Base-by-base conservation (phyloP, 2,329 filamentous ascomycete species). In the Amauroascus verrucosus region DNA sequence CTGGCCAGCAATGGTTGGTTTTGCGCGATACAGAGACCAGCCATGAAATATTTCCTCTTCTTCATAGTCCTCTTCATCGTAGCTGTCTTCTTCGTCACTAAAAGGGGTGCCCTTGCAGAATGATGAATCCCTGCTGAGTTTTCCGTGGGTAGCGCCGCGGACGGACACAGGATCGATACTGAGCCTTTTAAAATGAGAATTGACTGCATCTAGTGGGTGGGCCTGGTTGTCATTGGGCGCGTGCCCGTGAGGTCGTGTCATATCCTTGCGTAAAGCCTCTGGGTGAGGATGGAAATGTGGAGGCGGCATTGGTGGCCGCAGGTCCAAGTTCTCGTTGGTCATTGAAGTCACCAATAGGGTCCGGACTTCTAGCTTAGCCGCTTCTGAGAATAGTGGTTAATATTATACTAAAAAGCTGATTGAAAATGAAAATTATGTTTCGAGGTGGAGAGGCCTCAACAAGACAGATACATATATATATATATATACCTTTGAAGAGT, bases 21-120 rank as follows among this genome's bases (percentile, higher is more conserved):
- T 61, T 14, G 65, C 67, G 49, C 65, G 65, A 58, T 61, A 63
- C 47, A 70, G 64, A n/a, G 62, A 67, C 56, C 64, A 71, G 2
- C 68, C 67, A 51, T 67, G 66, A 20, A 66, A 65, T 13, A 37
- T 38, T 6, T 47, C 26, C 11, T 48, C 35, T n/a, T 48, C 38
- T 26, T 37, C 22, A 2, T 43, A 24, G 32, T 30, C 22, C 2
- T 43, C 33, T 41, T 55, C 54, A 9, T 49, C 32, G 30, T 37
- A 30, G 18, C 28, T 54, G 18, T 38, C 26, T 20, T 54, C 46
- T 4, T 52, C 54, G 22, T 51, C 37, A 4, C 11, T 51, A 26
- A 49, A 51, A 24, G 44, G 14, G 14, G n/a, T 48, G 32, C 38
- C 24, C 7, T 48, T 14, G 14, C 38, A 28, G 16, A 16, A 35